Conservation (phyloP, 2,329 filamentous ascomycete genomes). For the Alternaria gansuensis region DNA sequence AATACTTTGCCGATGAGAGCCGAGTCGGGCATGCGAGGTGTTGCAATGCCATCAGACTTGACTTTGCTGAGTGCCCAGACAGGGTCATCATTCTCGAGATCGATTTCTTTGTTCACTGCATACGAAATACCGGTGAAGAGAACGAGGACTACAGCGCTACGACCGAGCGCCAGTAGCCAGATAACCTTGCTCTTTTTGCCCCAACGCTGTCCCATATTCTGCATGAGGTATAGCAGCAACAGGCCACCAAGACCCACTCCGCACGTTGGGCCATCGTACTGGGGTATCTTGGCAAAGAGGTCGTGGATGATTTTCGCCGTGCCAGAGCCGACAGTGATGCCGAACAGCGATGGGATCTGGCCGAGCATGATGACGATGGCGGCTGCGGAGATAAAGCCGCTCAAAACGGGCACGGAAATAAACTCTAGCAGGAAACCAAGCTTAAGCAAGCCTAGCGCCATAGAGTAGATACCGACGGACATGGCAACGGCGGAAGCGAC, state of each 20-base stretch:
- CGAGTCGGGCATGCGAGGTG: constrained; percentile 60
- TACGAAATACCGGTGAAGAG: constrained; percentile 72
- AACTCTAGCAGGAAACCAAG: constrained; percentile 73
- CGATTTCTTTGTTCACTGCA: constrained; percentile 64
- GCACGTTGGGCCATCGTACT: constrained; percentile 67
- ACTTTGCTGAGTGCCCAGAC: constrained; percentile 69
- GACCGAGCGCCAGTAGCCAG: constrained; percentile 67
- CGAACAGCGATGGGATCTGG: constrained; percentile 70
- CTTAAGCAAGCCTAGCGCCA: constrained; percentile 68
- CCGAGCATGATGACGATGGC: constrained; percentile 72
- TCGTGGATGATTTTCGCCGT: constrained; percentile 68
- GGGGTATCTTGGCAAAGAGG: constrained; percentile 64
- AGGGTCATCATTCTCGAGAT: constrained; percentile 50
- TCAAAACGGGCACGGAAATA: constrained; percentile 70
- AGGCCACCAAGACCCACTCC: constrained; percentile 68
- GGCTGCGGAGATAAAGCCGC: constrained; percentile 72
- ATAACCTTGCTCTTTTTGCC: constrained; percentile 66
- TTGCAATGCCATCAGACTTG: constrained; percentile 63
- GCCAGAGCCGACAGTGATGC: constrained; percentile 61
- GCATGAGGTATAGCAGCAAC: constrained; percentile 64
- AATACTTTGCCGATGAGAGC: constrained; percentile 64
- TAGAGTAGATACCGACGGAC: constrained; percentile 69
- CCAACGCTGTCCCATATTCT: constrained; percentile 67
- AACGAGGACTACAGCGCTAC: constrained; percentile 68
- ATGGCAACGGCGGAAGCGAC: constrained; percentile 70